phyloP scores from a whole-genome alignment of 768 basidiomycete species.

The Lepiota venenata region DNA sequence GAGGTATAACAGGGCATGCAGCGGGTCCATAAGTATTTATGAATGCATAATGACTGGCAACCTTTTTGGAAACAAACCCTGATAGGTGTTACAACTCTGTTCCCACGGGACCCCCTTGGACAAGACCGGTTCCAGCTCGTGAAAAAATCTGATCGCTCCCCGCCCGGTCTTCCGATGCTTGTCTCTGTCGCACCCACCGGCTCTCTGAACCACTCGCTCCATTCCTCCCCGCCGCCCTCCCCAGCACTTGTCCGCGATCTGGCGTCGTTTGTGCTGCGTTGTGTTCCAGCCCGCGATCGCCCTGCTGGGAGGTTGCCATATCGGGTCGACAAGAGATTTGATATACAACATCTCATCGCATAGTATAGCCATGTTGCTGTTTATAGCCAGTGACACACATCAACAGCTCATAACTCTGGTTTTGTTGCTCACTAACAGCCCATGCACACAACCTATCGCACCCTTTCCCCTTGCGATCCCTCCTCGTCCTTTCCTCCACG shows the following conservation, averaged over 20 bases:
- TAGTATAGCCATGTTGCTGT: conserved; percentile 3
- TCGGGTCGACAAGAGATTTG: conserved; percentile 7
- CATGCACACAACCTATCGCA: conserved; percentile 8
- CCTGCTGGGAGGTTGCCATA: conserved; percentile 2
- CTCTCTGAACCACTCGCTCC: neutral
- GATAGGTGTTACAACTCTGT: conserved; percentile 12
- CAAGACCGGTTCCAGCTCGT: conserved; percentile 1
- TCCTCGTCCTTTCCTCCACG: neutral
- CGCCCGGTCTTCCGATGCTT: conserved; percentile 1
- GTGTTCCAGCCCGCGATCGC: neutral
- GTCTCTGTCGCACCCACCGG: neutral
- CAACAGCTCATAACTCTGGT: conserved; percentile 9
- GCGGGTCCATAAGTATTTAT: conserved; percentile 21
- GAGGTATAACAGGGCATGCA: conserved; percentile 20
- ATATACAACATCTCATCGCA: neutral
- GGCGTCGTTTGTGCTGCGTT: neutral
- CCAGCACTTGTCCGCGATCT: neutral
- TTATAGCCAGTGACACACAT: conserved; percentile 6
- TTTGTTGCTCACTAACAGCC: neutral
- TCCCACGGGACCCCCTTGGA: conserved; percentile 11
- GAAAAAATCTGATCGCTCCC: conserved; percentile 6
- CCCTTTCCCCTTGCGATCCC: conserved; percentile 4
- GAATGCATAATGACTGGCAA: conserved; percentile 13
- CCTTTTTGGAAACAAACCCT: conserved; percentile 7
- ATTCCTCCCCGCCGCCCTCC: neutral